A percentile compares a stretch with the other conserved stretches of the same genome.
phyloP scores from a whole-genome alignment of 2,329 filamentous ascomycete genomes.

The Neopestalotiopsis sp. region DNA sequence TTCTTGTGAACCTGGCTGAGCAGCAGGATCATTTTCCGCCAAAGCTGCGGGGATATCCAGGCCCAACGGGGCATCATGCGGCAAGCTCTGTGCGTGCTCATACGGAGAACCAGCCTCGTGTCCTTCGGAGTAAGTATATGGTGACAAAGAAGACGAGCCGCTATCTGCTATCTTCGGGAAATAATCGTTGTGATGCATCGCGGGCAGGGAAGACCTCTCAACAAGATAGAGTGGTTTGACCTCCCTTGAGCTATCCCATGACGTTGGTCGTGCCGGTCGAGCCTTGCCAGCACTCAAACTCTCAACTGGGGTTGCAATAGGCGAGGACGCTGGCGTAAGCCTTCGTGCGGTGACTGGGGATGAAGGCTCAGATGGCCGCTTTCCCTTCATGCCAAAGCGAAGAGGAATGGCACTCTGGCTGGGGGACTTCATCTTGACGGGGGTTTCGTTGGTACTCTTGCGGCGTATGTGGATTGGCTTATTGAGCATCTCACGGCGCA shows the following conservation, averaged over 20 bases:
- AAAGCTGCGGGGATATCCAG: conserved; percentile 24
- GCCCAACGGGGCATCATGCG: conserved; percentile 17
- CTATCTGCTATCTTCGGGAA: conserved; percentile 21
- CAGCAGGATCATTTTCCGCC: conserved; percentile 1
- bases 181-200: conserved; percentile 25
- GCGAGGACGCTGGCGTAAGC: conserved; percentile 42
- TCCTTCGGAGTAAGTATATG: conserved; percentile 36
- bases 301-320: conserved; percentile 39
- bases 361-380: conserved; percentile 41
- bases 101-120: conserved; percentile 34
- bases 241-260: conserved; percentile 70
- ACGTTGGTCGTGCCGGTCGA: conserved; percentile 57
- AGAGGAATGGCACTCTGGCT: conserved; percentile 65
- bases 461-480: conserved; percentile 51
- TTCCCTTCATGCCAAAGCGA: conserved; percentile 55
- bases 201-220: conserved; percentile 56
- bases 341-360: conserved; percentile 38
- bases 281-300: conserved; percentile 40
- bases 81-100: not conserved
- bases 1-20: conserved; percentile 14
- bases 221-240: conserved; percentile 84
- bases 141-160: conserved; percentile 31
- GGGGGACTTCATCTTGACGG: conserved; percentile 53
- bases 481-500: conserved; percentile 45
- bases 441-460: conserved; percentile 53